Evolutionary conservation across 805 yeast genomes (phyloP).

Genomic region (Nakazawaea holstii): DNA sequence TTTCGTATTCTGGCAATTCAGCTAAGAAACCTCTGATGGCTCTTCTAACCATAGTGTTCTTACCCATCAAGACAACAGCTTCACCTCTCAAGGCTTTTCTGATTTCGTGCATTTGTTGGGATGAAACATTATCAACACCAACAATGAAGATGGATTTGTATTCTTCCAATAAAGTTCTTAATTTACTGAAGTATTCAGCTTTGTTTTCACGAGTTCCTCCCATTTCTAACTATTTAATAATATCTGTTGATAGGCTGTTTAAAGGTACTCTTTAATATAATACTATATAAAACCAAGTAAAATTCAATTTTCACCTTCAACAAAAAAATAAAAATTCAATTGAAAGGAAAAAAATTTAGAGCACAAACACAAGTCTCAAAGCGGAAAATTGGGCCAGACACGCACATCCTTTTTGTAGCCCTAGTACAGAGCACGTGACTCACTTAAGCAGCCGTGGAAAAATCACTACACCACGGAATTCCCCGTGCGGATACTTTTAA

Average conservation of each 20-base stretch:
- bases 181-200: slow-evolving; percentile 89
- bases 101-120: slow-evolving; percentile 99
- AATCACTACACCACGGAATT: too few species aligned
- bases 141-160: slow-evolving; percentile 98
- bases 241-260: slow-evolving; percentile 77
- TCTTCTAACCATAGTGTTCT: slow-evolving; percentile 99
- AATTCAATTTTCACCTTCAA: background rate
- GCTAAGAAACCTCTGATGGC: slow-evolving; percentile 94
- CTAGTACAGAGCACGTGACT: too few species aligned
- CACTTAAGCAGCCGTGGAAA: too few species aligned
- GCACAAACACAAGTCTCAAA: too few species aligned
- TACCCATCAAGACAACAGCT: slow-evolving; percentile 98
- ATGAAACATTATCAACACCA: slow-evolving; percentile 99
- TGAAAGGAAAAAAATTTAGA: background rate
- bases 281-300: background rate
- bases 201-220: slow-evolving; percentile 99
- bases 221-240: slow-evolving; percentile 76
- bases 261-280: slow-evolving; percentile 44
- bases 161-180: slow-evolving; percentile 92
- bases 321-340: background rate
- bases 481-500: too few species aligned
- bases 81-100: slow-evolving; percentile 94
- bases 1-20: slow-evolving; percentile 96
- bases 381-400: too few species aligned
- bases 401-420: too few species aligned